phyloP scores from a whole-genome alignment of 164 flowering plant genomes.

The Umbilicus rupestris region DNA sequence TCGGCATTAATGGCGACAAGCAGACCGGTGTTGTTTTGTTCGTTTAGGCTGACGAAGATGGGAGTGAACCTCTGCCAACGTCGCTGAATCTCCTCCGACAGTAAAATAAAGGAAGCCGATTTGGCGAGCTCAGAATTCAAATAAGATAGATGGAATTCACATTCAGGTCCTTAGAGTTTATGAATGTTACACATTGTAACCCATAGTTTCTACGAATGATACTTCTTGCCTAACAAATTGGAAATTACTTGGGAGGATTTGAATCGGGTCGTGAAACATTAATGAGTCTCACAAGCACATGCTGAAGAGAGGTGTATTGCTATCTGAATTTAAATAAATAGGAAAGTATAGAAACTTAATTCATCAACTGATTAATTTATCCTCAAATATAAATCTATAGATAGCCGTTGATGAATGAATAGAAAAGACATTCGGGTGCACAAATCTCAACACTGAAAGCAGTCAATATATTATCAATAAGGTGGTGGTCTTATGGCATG shows the following conservation, averaged over 20 bases:
- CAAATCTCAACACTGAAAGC: too few relatives aligned
- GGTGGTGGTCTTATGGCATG: too few relatives aligned
- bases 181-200: background rate
- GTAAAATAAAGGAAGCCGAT: conserved; percentile 2
- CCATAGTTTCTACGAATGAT: conserved; percentile 4
- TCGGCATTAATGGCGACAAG: background rate
- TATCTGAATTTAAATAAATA: too few relatives aligned
- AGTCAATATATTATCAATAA: too few relatives aligned
- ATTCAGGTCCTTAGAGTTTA: background rate
- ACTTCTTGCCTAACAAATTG: conserved; percentile 18
- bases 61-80: background rate
- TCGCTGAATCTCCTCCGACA: background rate
- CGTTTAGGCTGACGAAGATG: background rate
- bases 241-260: conserved; percentile 7
- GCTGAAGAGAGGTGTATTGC: too few relatives aligned
- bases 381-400: too few relatives aligned
- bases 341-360: too few relatives aligned
- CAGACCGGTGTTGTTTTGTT: background rate
- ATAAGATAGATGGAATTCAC: background rate
- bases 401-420: too few relatives aligned
- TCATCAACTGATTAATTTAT: too few relatives aligned
- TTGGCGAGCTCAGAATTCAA: background rate
- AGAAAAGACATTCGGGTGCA: too few relatives aligned
- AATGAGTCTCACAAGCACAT: too few relatives aligned
- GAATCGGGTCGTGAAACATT: background rate